A percentile compares a stretch with the other conserved stretches of the same genome.
These are phyloP conservation scores for Arachnomyces sp. DNA, from an alignment of 2,329 filamentous ascomycete species.

Conservation along the genomic window DNA sequence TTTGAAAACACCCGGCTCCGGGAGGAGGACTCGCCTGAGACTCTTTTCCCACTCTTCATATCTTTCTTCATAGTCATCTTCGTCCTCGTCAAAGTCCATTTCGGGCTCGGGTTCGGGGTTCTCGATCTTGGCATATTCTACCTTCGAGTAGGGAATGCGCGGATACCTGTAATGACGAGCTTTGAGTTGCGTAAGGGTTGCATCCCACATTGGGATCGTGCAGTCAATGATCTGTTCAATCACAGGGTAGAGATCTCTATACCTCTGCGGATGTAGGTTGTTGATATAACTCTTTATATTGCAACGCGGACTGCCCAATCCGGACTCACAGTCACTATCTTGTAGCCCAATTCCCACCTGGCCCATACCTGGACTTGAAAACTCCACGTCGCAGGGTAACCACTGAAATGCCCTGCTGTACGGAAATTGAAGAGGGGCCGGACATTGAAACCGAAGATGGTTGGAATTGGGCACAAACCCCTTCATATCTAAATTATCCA, in stretches of 20 bases:
- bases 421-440: background rate
- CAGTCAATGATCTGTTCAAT: conserved; percentile 25
- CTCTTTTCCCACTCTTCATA: conserved; percentile 5
- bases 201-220: conserved; percentile 28
- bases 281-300: conserved; percentile 34
- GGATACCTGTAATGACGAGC: conserved; percentile 1
- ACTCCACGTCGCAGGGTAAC: conserved; percentile 31
- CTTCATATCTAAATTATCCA: too few species aligned
- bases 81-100: conserved; percentile 5
- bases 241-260: conserved; percentile 23
- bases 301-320: too few species aligned
- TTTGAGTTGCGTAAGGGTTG: conserved; percentile 16
- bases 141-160: conserved; percentile 7
- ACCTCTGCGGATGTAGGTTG: conserved; percentile 29
- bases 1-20: conserved; percentile 3
- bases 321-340: conserved; percentile 1
- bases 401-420: conserved; percentile 35
- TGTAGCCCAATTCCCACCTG: background rate
- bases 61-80: conserved; percentile 7
- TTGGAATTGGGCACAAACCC: too few species aligned
- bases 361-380: conserved; percentile 13
- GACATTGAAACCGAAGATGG: background rate
- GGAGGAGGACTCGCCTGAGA: conserved; percentile 7
- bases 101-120: conserved; percentile 9
- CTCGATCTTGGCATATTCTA: too few species aligned